phyloP scores from a whole-genome alignment of 2,329 filamentous ascomycete genomes.

The Neofusicoccum sp. region DNA sequence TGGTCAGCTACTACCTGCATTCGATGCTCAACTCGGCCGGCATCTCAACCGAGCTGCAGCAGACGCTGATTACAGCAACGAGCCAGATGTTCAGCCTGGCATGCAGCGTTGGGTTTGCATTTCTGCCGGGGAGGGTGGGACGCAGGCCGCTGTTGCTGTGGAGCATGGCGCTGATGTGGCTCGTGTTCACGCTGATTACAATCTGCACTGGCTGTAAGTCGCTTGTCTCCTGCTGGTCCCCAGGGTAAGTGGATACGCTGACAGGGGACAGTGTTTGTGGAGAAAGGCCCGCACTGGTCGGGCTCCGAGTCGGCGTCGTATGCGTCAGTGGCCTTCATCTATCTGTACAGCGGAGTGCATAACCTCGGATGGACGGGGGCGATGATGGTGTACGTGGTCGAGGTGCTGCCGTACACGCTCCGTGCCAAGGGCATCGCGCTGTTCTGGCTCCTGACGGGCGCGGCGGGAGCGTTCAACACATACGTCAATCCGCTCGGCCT shows the following conservation, averaged over 20 bases:
- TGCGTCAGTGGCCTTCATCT: constrained; percentile 32
- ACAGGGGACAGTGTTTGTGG: constrained; percentile 9
- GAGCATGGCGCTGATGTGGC: constrained; percentile 43
- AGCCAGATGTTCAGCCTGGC: constrained; percentile 66
- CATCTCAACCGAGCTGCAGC: constrained; percentile 37
- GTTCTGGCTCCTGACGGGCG: constrained; percentile 49
- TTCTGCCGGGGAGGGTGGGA: constrained; percentile 40
- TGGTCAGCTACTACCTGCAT: constrained; percentile 48
- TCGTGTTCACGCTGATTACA: constrained; percentile 38
- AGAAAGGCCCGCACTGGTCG: constrained; percentile 7
- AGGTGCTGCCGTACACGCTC: constrained; percentile 52
- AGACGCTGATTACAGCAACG: constrained; percentile 46
- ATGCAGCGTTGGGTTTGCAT: constrained; percentile 50
- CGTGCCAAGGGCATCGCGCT: constrained; percentile 49
- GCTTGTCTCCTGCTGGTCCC: background rate
- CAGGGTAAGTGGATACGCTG: background rate
- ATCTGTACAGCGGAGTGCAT: constrained; percentile 28
- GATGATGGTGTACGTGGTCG: constrained; percentile 48
- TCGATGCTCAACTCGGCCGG: constrained; percentile 38
- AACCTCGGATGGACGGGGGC: constrained; percentile 37
- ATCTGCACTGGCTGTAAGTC: constrained; percentile 7
- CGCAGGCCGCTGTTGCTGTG: constrained; percentile 38
- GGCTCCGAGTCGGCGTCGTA: constrained; percentile 24
- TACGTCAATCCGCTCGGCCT: constrained; percentile 50
- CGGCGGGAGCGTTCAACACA: constrained; percentile 49